Percentiles rank a stretch among this genome's conserved stretches.
Conservation (phyloP, 2,329 filamentous ascomycete species). For the Stachybotrys chartarum region DNA sequence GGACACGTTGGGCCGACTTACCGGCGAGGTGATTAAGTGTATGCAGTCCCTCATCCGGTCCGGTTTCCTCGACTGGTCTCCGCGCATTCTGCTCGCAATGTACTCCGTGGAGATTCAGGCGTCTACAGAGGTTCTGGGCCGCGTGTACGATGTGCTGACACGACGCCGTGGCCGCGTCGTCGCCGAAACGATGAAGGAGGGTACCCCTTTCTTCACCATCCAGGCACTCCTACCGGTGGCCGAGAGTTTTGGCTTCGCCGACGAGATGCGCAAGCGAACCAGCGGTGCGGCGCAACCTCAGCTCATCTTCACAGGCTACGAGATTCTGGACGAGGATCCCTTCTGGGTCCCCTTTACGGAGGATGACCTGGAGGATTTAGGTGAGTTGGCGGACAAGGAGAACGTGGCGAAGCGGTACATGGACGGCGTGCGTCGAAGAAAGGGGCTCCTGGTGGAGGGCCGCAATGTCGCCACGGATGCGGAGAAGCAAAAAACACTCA, state of each 20-base stretch:
- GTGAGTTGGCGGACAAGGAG: slow-evolving; percentile 86
- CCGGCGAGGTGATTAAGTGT: slow-evolving; percentile 87
- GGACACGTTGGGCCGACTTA: slow-evolving; percentile 71
- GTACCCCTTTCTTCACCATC: slow-evolving; percentile 95
- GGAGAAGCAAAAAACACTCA: slow-evolving; percentile 78
- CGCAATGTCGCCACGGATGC: slow-evolving; percentile 74
- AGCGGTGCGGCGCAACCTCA: slow-evolving; percentile 87
- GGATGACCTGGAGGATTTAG: slow-evolving; percentile 92
- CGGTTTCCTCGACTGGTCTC: slow-evolving; percentile 92
- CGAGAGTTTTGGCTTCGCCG: slow-evolving; percentile 90
- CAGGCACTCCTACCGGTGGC: slow-evolving; percentile 81
- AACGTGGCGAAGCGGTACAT: slow-evolving; percentile 97
- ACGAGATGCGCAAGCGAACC: slow-evolving; percentile 93
- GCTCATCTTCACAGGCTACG: slow-evolving; percentile 87
- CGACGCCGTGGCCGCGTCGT: slow-evolving; percentile 84
- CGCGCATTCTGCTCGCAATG: slow-evolving; percentile 93
- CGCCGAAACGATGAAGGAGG: slow-evolving; percentile 86
- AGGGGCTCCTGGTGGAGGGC: slow-evolving; percentile 80
- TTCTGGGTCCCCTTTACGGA: slow-evolving; percentile 98
- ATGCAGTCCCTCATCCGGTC: slow-evolving; percentile 76
- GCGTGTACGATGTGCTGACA: slow-evolving; percentile 97
- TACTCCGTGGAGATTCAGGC: slow-evolving; percentile 98
- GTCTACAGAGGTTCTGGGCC: slow-evolving; percentile 87
- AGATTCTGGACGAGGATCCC: slow-evolving; percentile 89
- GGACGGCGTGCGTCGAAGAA: slow-evolving; percentile 77